Base-by-base conservation (phyloP, 2,329 filamentous ascomycete species). In the Diaporthe destruens region DNA sequence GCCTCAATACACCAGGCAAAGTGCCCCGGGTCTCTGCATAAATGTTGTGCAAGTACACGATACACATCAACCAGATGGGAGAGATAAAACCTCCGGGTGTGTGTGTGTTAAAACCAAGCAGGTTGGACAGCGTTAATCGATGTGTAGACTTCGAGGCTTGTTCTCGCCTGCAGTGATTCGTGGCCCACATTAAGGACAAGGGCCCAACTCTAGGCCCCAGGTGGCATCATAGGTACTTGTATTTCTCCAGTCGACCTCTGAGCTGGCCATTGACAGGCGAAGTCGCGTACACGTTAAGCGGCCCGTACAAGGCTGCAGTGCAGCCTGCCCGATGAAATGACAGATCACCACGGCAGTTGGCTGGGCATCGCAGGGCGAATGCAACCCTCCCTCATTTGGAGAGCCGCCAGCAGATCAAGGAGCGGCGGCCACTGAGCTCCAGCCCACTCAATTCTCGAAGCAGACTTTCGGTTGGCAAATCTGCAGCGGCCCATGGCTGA, bases 261-360 rank as follows among this genome's bases (percentile, higher is more conserved):
- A 63, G 61, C 32, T 59, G 49, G 49, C 55, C 61, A 44, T 55
- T 9, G 11, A 55, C 55, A 54, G 39, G 25, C 20, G 47, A 53
- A 42, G 32, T 56, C 44, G 47, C 55, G 34, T 59, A 25, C 57
- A 53, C 67, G 53, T 59, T 47, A 42, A 66, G 65, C 51, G 47
- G 4, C 54, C 69, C 55, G 57, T 57, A 68, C 63, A 68, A 71
- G 54, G 25, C 72, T 68, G 69, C 69, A 73, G 69, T 66, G 67
- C 73, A 72, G 55, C 23, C 55, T 70, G 49, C 44, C 55, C 57
- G 55, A 44, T 61, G 29, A 70, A 69, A 74, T 74, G 73, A 74
- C 44, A 70, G 59, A 63, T 74, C 73, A 72, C 16, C 54, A 68
- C 73, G 73, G 73, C 73, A 74, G 71, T 74, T 74, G 73, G 51